A percentile compares a stretch with the other conserved stretches of the same genome.
phyloP scores from a whole-genome alignment of 805 yeast genomes.

The Hanseniaspora thailandica region DNA sequence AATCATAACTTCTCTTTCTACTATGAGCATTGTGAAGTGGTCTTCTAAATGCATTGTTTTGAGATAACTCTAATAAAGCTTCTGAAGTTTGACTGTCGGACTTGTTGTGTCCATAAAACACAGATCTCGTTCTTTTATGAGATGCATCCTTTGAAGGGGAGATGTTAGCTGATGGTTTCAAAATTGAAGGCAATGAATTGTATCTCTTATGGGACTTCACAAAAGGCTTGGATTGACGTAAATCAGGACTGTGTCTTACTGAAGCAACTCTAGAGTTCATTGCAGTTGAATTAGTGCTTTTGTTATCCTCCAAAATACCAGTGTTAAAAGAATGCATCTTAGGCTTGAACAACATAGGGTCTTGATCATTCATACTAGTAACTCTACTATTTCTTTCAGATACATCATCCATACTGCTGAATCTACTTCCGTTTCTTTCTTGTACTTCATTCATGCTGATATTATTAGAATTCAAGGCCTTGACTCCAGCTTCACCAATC shows the following conservation, averaged over 20 bases:
- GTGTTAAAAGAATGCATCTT: background rate
- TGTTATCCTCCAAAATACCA: background rate
- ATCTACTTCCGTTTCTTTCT: background rate
- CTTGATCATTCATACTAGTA: background rate
- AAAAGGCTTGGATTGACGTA: background rate
- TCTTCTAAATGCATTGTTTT: background rate
- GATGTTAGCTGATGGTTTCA: constrained; percentile 11
- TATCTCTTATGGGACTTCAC: constrained; percentile 24
- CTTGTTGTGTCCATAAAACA: background rate
- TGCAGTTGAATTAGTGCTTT: background rate
- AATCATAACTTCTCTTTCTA: constrained; percentile 18
- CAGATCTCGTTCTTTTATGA: background rate
- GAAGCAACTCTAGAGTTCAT: constrained; percentile 3
- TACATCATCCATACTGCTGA: background rate
- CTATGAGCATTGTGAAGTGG: background rate
- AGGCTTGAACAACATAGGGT: background rate
- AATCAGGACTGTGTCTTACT: background rate
- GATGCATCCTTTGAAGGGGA: background rate
- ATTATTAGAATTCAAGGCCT: constrained; percentile 30
- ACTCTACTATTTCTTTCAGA: background rate
- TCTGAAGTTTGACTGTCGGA: constrained; percentile 3
- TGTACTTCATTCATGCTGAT: constrained; percentile 13
- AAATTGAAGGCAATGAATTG: constrained; percentile 31
- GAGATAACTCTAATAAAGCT: background rate
- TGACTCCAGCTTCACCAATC: constrained; percentile 62